phyloP scores from a whole-genome alignment of 345 rosid genomes.

The Firmiana major region DNA sequence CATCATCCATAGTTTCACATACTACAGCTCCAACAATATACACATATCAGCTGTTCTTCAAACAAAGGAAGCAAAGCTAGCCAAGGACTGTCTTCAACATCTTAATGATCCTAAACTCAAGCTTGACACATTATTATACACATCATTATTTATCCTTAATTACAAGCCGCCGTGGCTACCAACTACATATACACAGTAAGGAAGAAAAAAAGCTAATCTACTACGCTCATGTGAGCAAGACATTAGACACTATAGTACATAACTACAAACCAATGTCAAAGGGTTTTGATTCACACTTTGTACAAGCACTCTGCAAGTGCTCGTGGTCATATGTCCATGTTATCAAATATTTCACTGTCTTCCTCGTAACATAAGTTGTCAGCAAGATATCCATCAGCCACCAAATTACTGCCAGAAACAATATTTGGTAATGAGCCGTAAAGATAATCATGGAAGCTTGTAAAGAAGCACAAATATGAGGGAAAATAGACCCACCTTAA shows the following conservation, averaged over 20 bases:
- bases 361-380: conserved; percentile 42
- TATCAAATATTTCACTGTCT: conserved; percentile 64
- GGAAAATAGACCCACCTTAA: conserved; percentile 45
- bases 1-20: neutral
- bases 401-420: conserved; percentile 62
- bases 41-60: neutral
- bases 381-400: conserved; percentile 46
- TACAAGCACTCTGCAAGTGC: neutral
- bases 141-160: neutral
- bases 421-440: neutral
- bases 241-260: too few relatives aligned
- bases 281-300: neutral
- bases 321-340: conserved; percentile 62
- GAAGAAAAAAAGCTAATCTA: neutral
- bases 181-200: neutral
- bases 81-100: neutral
- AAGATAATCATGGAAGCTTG: neutral
- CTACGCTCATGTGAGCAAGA: neutral
- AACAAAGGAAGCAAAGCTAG: neutral
- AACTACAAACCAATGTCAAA: neutral
- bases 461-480: neutral
- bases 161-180: neutral
- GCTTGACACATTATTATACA: neutral
- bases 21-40: neutral
- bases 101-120: neutral